These are phyloP conservation scores for Nakataea oryzae DNA, from an alignment of 2,329 filamentous ascomycete species.

Conservation along the genomic window DNA sequence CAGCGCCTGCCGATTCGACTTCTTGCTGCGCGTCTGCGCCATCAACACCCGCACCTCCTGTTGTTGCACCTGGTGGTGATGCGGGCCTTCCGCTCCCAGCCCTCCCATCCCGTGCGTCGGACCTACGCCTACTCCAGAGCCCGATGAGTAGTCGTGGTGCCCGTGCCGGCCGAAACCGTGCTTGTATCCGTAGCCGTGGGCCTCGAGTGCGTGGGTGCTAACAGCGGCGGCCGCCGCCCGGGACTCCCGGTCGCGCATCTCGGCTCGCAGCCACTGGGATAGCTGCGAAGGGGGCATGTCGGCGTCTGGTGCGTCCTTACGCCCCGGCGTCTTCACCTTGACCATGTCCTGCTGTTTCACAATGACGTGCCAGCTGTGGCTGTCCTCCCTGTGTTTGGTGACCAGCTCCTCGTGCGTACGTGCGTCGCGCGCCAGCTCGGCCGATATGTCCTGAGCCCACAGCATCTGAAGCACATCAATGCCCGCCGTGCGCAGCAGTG, in stretches of 20 bases:
- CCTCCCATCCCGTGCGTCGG: background rate
- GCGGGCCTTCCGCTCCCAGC: constrained; percentile 1
- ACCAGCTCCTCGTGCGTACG: constrained; percentile 71
- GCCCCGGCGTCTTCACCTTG: constrained; percentile 69
- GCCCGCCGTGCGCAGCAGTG: constrained; percentile 64
- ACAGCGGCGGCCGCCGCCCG: constrained; percentile 8
- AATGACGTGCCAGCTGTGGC: constrained; percentile 79
- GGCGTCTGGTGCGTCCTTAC: constrained; percentile 63
- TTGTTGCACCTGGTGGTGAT: constrained; percentile 42
- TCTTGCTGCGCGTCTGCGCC: constrained; percentile 76
- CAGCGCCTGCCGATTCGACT: constrained; percentile 78
- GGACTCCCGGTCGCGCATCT: constrained; percentile 55
- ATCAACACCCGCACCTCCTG: constrained; percentile 80
- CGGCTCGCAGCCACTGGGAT: constrained; percentile 67
- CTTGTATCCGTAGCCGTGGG: constrained; percentile 8
- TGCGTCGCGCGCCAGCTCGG: constrained; percentile 75
- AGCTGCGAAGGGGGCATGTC: constrained; percentile 68
- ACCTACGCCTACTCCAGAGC: background rate
- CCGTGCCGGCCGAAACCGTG: background rate
- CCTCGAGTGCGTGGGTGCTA: background rate
- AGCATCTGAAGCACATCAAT: constrained; percentile 68
- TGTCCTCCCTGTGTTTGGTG: constrained; percentile 64
- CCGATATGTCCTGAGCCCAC: constrained; percentile 76
- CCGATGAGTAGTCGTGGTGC: background rate
- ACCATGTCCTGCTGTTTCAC: constrained; percentile 71